A percentile compares a stretch with the other conserved stretches of the same genome.
Evolutionary conservation across 2,329 filamentous ascomycete species (phyloP).

Genomic region (Xylaria sp.): DNA sequence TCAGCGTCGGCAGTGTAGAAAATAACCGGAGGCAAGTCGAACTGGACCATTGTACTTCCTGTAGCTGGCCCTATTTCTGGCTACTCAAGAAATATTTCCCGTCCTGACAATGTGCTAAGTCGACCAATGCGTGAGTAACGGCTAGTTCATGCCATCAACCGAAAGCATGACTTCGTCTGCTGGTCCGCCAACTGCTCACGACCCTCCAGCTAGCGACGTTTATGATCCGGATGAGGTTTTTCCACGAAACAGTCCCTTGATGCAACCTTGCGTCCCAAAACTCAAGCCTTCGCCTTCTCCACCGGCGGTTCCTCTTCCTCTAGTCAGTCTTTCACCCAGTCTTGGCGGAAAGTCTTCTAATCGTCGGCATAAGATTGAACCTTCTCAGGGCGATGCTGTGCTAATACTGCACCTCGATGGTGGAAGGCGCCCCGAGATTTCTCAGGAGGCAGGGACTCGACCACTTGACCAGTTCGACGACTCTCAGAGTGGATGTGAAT

Average conservation of each 20-base stretch:
- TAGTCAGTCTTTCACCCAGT: constrained; percentile 56
- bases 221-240: constrained; percentile 62
- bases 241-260: constrained; percentile 54
- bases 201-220: constrained; percentile 49
- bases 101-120: constrained; percentile 46
- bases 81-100: constrained; percentile 32
- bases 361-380: constrained; percentile 63
- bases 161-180: constrained; percentile 50
- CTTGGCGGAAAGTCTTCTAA: constrained; percentile 60
- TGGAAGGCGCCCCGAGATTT: constrained; percentile 73
- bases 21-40: constrained; percentile 17
- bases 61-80: constrained; percentile 22
- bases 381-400: constrained; percentile 72
- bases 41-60: constrained; percentile 19
- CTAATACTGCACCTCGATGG: constrained; percentile 72
- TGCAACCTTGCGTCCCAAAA: constrained; percentile 56
- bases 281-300: constrained; percentile 63
- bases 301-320: constrained; percentile 56
- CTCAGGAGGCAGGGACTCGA: constrained; percentile 63
- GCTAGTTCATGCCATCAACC: constrained; percentile 44
- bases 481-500: constrained; percentile 50
- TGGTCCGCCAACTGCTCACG: constrained; percentile 46
- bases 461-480: constrained; percentile 62
- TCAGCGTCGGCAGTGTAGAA: constrained; percentile 14
- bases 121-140: constrained; percentile 50